These are phyloP conservation scores for Luzula sylvatica DNA, from an alignment of 176 grass and related monocot genomes.

Conservation along the genomic window DNA sequence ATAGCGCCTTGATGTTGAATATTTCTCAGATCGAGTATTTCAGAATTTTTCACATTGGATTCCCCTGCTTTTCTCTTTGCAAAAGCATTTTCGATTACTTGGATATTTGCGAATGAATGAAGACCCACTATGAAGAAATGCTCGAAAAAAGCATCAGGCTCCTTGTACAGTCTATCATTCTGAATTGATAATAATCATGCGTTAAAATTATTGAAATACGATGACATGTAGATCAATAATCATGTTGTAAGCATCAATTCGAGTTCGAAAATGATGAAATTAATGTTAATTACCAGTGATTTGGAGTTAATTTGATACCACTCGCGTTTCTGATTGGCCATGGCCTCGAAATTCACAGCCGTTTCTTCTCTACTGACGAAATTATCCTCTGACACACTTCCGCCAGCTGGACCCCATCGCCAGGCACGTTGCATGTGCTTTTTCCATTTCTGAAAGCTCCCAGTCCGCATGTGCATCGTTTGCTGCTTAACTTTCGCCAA, in stretches of 20 bases:
- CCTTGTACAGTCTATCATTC: slow-evolving; percentile 55
- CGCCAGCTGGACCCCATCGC: slow-evolving; percentile 59
- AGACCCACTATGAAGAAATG: slow-evolving; percentile 88
- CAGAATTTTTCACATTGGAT: slow-evolving; percentile 47
- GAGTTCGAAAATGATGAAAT: no score
- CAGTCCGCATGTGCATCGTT: slow-evolving; percentile 44
- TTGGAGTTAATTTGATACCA: slow-evolving; percentile 83
- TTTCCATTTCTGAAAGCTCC: slow-evolving; percentile 79
- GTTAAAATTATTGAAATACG: background rate
- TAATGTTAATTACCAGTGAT: slow-evolving; percentile 32
- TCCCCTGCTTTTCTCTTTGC: slow-evolving; percentile 87
- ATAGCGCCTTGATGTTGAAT: slow-evolving; percentile 51
- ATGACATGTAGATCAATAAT: background rate
- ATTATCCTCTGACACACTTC: slow-evolving; percentile 2
- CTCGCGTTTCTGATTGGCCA: slow-evolving; percentile 94
- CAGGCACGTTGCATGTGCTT: slow-evolving; percentile 83
- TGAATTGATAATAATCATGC: slow-evolving; percentile 23
- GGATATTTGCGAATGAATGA: slow-evolving; percentile 85
- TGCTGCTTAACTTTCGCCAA: slow-evolving; percentile 33
- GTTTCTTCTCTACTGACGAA: slow-evolving; percentile 46
- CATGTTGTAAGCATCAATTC: background rate
- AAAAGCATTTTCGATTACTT: slow-evolving; percentile 87
- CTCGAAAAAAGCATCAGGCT: slow-evolving; percentile 63
- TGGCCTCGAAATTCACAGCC: slow-evolving; percentile 63
- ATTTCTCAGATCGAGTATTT: slow-evolving; percentile 60